These are phyloP conservation scores for Metschnikowia orientalis DNA, from an alignment of 805 yeast genomes.

Conservation along the genomic window DNA sequence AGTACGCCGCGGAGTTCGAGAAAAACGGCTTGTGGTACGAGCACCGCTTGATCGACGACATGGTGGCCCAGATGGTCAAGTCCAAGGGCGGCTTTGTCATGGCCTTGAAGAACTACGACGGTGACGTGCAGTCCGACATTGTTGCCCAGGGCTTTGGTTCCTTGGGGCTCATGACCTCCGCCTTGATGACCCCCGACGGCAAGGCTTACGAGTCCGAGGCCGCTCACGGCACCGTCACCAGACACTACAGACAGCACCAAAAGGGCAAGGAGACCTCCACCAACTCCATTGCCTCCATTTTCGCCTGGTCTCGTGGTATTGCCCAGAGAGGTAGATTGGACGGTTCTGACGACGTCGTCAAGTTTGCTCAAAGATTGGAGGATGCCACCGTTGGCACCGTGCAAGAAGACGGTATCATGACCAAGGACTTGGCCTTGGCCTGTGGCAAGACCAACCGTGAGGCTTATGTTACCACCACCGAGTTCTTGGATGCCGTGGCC, in stretches of 20 bases:
- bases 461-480: slow-evolving; percentile 85
- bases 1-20: slow-evolving; percentile 71
- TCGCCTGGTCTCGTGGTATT: slow-evolving; percentile 94
- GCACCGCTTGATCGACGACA: slow-evolving; percentile 94
- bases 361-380: slow-evolving; percentile 77
- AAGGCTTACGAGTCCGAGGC: slow-evolving; percentile 95
- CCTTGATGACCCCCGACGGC: slow-evolving; percentile 94
- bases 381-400: slow-evolving; percentile 85
- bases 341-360: slow-evolving; percentile 75
- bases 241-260: slow-evolving; percentile 94
- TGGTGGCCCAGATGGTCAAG: slow-evolving; percentile 98
- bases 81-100: slow-evolving; percentile 92
- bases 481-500: slow-evolving; percentile 80
- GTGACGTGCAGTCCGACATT: slow-evolving; percentile 94
- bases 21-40: slow-evolving; percentile 88
- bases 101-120: slow-evolving; percentile 97
- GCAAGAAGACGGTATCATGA: slow-evolving; percentile 79
- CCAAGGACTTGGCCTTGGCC: slow-evolving; percentile 91
- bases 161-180: slow-evolving; percentile 94
- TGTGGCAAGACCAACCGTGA: slow-evolving; percentile 81
- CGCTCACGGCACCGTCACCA: slow-evolving; percentile 98
- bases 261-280: slow-evolving; percentile 97
- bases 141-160: slow-evolving; percentile 99
- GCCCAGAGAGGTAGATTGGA: slow-evolving; percentile 91
- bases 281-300: slow-evolving; percentile 94